Percentiles rank a stretch among this genome's conserved stretches.
phyloP scores from a whole-genome alignment of 2,329 filamentous ascomycete species.

The Nemania serpens region DNA sequence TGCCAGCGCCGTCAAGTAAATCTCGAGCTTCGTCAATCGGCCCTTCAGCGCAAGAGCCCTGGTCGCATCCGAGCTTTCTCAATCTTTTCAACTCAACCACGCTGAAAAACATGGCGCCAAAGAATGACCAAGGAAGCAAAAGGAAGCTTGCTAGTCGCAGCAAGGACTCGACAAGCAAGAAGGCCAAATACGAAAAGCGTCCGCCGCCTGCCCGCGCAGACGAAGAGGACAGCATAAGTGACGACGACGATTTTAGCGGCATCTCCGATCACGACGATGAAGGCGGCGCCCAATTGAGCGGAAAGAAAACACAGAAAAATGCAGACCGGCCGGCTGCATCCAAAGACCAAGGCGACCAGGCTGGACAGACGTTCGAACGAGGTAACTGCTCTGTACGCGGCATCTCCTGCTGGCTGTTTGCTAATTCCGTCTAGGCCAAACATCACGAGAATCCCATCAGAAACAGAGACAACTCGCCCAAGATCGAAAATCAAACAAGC shows the following conservation, averaged over 20 bases:
- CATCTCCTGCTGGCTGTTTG: background rate
- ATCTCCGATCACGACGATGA: slow-evolving; percentile 59
- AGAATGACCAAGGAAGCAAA: slow-evolving; percentile 57
- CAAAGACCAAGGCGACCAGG: slow-evolving; percentile 39
- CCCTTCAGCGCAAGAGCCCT: slow-evolving; percentile 7
- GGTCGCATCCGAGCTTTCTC: background rate
- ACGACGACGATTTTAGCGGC: slow-evolving; percentile 47
- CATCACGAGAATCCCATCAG: slow-evolving; percentile 83
- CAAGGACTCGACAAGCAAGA: slow-evolving; percentile 50
- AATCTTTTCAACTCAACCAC: slow-evolving; percentile 3
- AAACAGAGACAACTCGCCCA: slow-evolving; percentile 89
- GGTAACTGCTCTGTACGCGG: slow-evolving; percentile 35
- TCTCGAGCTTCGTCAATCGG: slow-evolving; percentile 20
- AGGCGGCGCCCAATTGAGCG: slow-evolving; percentile 55
- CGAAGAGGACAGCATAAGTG: slow-evolving; percentile 43
- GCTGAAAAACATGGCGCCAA: slow-evolving; percentile 53
- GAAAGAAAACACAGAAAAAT: slow-evolving; percentile 45
- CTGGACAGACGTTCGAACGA: slow-evolving; percentile 49
- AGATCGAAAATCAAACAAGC: slow-evolving; percentile 91
- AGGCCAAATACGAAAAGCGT: slow-evolving; percentile 43
- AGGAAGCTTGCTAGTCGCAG: slow-evolving; percentile 60
- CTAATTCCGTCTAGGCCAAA: slow-evolving; percentile 54
- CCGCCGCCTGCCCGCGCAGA: slow-evolving; percentile 46
- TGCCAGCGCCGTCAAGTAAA: slow-evolving; percentile 23
- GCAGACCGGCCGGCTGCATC: slow-evolving; percentile 34